A percentile compares a stretch with the other conserved stretches of the same genome.
Conservation (phyloP, 2,329 filamentous ascomycete species). For the Clonostachys rosea region DNA sequence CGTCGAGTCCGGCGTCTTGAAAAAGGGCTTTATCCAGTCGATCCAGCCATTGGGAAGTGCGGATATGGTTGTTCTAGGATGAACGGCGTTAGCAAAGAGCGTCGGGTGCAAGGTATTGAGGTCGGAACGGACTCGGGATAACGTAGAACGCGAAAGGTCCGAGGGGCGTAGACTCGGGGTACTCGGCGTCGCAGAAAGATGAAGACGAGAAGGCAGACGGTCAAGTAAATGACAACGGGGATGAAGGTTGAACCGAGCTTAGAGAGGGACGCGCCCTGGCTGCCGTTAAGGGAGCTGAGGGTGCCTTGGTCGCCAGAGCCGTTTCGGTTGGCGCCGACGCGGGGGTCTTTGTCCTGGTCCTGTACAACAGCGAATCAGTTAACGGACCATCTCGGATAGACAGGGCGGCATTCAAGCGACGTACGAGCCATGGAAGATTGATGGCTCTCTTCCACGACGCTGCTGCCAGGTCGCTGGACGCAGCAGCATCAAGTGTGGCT, state of each 20-base stretch:
- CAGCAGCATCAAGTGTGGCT: too few relatives aligned
- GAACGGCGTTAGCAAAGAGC: too few relatives aligned
- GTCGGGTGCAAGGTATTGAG: neutral
- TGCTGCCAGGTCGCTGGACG: too few relatives aligned
- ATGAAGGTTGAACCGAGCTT: conserved; percentile 45
- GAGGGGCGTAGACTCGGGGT: conserved; percentile 50
- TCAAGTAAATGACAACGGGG: conserved; percentile 46
- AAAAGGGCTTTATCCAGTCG: conserved; percentile 66
- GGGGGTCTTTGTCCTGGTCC: conserved; percentile 17
- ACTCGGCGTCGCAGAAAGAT: conserved; percentile 38
- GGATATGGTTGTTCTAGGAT: conserved; percentile 46
- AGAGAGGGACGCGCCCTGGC: conserved; percentile 25
- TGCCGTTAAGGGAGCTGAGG: conserved; percentile 20
- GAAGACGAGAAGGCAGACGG: conserved; percentile 45
- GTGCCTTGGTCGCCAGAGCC: conserved; percentile 24
- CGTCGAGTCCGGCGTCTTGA: conserved; percentile 67
- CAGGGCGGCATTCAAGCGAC: too few relatives aligned
- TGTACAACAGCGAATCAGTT: neutral
- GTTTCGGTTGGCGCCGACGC: conserved; percentile 25
- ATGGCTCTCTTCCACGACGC: too few relatives aligned
- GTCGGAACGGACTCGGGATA: conserved; percentile 29
- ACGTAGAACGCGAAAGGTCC: conserved; percentile 42
- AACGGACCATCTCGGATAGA: too few relatives aligned
- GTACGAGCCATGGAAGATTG: too few relatives aligned
- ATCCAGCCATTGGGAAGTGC: conserved; percentile 55